Conservation (phyloP, 2,329 filamentous ascomycete genomes). For the Byssoonygena ceratinophila region DNA sequence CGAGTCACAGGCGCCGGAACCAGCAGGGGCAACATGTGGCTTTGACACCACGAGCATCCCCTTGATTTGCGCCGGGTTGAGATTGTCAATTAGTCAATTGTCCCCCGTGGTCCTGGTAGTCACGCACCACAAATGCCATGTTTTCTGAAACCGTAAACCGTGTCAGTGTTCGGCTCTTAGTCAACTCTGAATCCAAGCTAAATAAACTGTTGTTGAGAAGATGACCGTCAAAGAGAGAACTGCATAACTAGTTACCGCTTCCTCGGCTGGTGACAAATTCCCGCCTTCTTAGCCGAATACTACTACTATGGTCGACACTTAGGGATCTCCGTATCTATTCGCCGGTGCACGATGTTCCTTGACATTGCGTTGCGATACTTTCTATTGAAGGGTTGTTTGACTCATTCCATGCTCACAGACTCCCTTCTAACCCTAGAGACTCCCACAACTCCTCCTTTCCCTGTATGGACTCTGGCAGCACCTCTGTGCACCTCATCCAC, state of each 20-base stretch:
- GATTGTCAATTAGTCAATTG: background rate
- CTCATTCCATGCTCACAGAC: background rate
- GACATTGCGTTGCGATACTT: too few species aligned
- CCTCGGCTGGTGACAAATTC: too few species aligned
- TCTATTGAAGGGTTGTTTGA: background rate
- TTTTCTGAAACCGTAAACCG: background rate
- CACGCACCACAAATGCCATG: background rate
- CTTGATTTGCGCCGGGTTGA: too few species aligned
- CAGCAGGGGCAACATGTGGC: slow-evolving; percentile 3
- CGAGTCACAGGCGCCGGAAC: too few species aligned
- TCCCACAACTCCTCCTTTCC: slow-evolving; percentile 43
- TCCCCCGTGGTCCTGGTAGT: background rate
- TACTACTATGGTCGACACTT: too few species aligned
- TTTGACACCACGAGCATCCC: background rate
- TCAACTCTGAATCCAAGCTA: background rate
- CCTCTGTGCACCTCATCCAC: slow-evolving; percentile 42
- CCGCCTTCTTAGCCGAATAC: too few species aligned
- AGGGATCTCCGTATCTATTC: too few species aligned
- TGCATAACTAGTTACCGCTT: too few species aligned
- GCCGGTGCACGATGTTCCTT: too few species aligned
- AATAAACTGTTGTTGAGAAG: too few species aligned
- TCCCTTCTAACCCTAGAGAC: slow-evolving; percentile 31
- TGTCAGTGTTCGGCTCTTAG: background rate
- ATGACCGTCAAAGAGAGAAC: too few species aligned
- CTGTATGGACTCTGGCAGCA: slow-evolving; percentile 39